Evolutionary conservation across 148 eudicot genomes (phyloP).

Genomic region (Rhododendron vialii): DNA sequence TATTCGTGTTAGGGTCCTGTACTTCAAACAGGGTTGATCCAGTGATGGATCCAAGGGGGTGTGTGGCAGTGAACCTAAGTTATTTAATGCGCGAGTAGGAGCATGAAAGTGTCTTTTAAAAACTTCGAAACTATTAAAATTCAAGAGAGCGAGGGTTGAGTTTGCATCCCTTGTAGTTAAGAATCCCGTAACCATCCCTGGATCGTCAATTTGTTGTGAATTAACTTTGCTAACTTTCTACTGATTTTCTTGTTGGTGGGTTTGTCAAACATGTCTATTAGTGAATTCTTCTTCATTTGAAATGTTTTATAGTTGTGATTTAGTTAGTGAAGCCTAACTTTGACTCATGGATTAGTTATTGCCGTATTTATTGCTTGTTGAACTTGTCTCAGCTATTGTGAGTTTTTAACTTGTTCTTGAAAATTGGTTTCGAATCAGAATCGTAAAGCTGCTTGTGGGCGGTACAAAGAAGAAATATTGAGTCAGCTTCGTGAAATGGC

Average conservation of each 20-base stretch:
- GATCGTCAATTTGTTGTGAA: neutral
- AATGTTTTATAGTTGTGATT: no score
- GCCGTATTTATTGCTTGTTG: neutral
- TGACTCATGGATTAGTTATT: neutral
- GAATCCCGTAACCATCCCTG: neutral
- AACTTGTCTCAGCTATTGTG: neutral
- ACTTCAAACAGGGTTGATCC: neutral
- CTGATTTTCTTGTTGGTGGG: neutral
- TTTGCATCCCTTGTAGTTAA: neutral
- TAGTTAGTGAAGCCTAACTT: neutral
- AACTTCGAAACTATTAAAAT: no score
- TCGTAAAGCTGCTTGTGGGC: slow-evolving; percentile 63
- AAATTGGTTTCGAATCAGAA: slow-evolving; percentile 40
- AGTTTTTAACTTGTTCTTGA: neutral
- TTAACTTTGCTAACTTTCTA: neutral
- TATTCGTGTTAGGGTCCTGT: neutral
- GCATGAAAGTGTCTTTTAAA: neutral
- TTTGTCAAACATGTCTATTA: neutral
- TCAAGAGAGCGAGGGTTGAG: neutral
- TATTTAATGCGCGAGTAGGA: neutral
- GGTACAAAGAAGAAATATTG: slow-evolving; percentile 63
- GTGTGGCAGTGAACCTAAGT: neutral
- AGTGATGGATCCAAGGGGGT: neutral
- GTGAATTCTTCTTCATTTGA: neutral
- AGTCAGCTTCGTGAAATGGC: slow-evolving; percentile 64